Evolutionary conservation across 1,139 yeast species (phyloP).

Genomic region (Chernovozyma sophiae-reginae): DNA sequence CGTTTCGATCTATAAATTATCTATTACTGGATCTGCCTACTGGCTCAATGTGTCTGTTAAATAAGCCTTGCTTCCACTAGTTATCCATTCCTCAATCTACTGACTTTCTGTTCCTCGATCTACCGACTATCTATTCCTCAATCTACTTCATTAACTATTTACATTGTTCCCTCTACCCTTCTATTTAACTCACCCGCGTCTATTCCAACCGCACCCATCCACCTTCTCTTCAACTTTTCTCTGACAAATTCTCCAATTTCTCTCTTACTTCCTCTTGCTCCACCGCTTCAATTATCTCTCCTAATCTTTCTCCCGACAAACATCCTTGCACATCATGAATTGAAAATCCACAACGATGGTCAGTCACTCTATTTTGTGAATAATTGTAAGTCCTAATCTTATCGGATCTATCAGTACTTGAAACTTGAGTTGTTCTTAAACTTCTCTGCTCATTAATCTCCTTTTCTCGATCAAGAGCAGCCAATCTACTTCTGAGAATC

Average conservation of each 20-base stretch:
- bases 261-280: slow-evolving; percentile 26
- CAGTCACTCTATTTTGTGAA: slow-evolving; percentile 90
- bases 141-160: too few species aligned
- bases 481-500: slow-evolving; percentile 75
- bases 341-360: slow-evolving; percentile 82
- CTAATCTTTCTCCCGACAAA: slow-evolving; percentile 67
- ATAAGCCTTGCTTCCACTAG: too few species aligned
- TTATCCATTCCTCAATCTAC: too few species aligned
- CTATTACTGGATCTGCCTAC: too few species aligned
- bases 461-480: slow-evolving; percentile 70
- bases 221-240: too few species aligned
- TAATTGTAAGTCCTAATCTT: slow-evolving; percentile 91
- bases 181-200: too few species aligned
- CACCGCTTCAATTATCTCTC: slow-evolving; percentile 44
- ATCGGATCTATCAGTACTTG: slow-evolving; percentile 86
- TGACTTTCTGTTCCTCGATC: too few species aligned
- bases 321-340: slow-evolving; percentile 78
- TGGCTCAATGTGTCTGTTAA: too few species aligned
- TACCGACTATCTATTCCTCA: too few species aligned
- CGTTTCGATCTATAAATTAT: too few species aligned
- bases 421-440: slow-evolving; percentile 77
- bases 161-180: too few species aligned
- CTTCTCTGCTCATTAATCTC: slow-evolving; percentile 62
- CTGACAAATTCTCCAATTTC: slow-evolving; percentile 17
- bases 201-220: too few species aligned